phyloP scores from a whole-genome alignment of 1,284 basidiomycete species.

The Thelephora terrestris region DNA sequence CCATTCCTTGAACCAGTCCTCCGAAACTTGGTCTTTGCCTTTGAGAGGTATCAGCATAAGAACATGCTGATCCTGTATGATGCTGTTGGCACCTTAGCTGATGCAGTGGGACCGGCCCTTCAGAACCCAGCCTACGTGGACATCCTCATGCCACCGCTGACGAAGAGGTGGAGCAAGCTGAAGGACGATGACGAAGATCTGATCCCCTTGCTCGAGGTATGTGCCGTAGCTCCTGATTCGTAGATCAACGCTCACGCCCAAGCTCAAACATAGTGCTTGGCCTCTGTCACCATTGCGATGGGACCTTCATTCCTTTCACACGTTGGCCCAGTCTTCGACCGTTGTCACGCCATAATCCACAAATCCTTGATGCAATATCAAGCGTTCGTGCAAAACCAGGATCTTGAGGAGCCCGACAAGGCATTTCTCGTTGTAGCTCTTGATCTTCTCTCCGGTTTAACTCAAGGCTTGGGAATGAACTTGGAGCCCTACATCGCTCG shows the following conservation, averaged over 20 bases:
- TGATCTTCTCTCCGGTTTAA: conserved; percentile 90
- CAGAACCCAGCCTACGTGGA: conserved; percentile 85
- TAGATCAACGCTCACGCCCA: conserved; percentile 3
- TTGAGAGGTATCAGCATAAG: conserved; percentile 98
- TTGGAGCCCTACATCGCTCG: conserved; percentile 63
- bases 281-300: conserved; percentile 95
- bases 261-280: conserved; percentile 66
- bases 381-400: conserved; percentile 74
- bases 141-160: conserved; percentile 93
- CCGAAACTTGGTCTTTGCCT: conserved; percentile 90
- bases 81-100: conserved; percentile 94
- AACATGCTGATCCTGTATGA: conserved; percentile 98
- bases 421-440: conserved; percentile 96
- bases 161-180: conserved; percentile 82
- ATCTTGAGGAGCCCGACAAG: conserved; percentile 87
- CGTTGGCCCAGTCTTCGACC: conserved; percentile 86
- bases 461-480: conserved; percentile 82
- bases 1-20: conserved; percentile 95
- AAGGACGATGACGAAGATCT: conserved; percentile 89
- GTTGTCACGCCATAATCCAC: conserved; percentile 85
- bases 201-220: conserved; percentile 87
- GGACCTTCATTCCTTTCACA: conserved; percentile 87
- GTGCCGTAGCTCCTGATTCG: conserved; percentile 11
- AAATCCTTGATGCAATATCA: conserved; percentile 75
- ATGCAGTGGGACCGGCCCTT: conserved; percentile 86